Base-by-base conservation (phyloP, 768 basidiomycete species). In the Suillus variegatus region DNA sequence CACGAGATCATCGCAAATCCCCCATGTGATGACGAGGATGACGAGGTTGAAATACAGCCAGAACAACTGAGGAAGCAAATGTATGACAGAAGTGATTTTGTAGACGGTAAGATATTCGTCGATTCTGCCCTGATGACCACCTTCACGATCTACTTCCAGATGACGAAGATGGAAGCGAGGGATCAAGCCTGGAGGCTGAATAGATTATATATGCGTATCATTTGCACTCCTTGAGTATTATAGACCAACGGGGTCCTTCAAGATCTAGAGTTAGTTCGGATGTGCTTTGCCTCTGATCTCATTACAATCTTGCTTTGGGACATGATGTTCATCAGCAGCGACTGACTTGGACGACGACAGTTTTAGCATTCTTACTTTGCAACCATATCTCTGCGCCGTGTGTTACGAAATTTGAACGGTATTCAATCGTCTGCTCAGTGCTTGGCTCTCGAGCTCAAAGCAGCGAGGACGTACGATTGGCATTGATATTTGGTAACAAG, bases 31-130 rank as follows among this genome's bases (percentile, higher is more conserved):
- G 57, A 58, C 2, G 57, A 57, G 9, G 57, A 57, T 38, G 28
- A 32, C 28, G 28, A 32, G 28, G 28, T 32, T 32, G 56, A 57
- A 38, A 4, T 40, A 22, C 38, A 40, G 38, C 40, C 22, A 10
- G 57, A 58, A 25, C 57, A 58, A 40, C 6, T 16, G 38, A 58
- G 57, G 14, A 58, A 28, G 40, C 38, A 58, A 41, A 41, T 58
- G 22, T 58, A 58, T 25, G 57, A 58, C 9, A 58, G 13, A 4
- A 25, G 14, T 14, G 57, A 58, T 40, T 58, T 58, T 18, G 57
- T 10, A 41, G 38, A 41, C 2, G 16, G 57, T 58, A 58, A 41
- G 57, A 41, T 41, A 18, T 40, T 40, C 14, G 9, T 9, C 22
- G 7, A 25, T 58, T 38, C 22, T 8, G 38, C 22, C 22, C 6